Evolutionary conservation across 2,329 filamentous ascomycete species (phyloP).

Genomic region (Diplodia seriata): DNA sequence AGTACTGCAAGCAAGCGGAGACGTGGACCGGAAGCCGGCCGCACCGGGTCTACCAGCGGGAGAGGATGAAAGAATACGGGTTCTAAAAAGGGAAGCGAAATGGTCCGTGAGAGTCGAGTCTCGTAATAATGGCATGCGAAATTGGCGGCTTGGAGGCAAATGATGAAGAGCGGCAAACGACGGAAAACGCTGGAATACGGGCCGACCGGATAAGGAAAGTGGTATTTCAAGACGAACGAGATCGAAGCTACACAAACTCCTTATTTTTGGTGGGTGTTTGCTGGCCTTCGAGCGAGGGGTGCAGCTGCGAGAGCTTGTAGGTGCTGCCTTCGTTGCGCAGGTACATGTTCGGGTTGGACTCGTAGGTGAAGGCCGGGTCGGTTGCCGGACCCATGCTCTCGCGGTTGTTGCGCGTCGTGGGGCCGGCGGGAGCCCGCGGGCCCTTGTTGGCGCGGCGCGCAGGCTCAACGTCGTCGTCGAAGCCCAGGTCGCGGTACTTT

Average conservation of each 20-base stretch:
- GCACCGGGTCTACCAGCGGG: neutral
- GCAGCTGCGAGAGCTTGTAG: slow-evolving; percentile 14
- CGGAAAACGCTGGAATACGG: slow-evolving; percentile 17
- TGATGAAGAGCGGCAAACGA: neutral
- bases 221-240: neutral
- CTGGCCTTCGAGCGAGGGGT: slow-evolving; percentile 24
- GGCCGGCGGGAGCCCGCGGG: neutral
- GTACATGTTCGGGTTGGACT: slow-evolving; percentile 13
- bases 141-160: neutral
- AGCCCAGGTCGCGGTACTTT: slow-evolving; percentile 25
- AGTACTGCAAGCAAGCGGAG: neutral
- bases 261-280: slow-evolving; percentile 8
- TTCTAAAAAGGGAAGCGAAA: slow-evolving; percentile 6
- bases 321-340: slow-evolving; percentile 26
- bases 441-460: neutral
- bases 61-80: neutral
- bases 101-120: slow-evolving; percentile 16
- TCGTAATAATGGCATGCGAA: slow-evolving; percentile 4
- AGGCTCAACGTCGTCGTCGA: slow-evolving; percentile 24
- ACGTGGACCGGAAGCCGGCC: neutral
- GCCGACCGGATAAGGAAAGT: slow-evolving; percentile 11
- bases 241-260: slow-evolving; percentile 16
- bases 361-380: neutral
- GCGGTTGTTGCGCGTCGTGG: neutral
- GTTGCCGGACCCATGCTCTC: slow-evolving; percentile 11